These are phyloP conservation scores for Penicillium sp. DNA, from an alignment of 2,329 filamentous ascomycete species.

Conservation along the genomic window DNA sequence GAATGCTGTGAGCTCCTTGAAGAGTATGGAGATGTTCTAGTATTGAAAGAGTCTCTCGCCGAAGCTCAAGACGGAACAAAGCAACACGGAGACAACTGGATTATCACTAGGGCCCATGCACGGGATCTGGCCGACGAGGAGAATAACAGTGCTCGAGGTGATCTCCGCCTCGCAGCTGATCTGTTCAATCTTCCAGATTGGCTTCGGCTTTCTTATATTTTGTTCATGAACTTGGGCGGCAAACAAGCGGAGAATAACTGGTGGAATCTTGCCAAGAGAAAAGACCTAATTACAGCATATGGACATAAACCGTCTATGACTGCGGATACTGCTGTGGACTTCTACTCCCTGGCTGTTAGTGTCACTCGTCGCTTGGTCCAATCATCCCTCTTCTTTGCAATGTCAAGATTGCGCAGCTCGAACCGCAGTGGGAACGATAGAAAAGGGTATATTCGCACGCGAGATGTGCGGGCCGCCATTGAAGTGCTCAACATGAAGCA, in stretches of 20 bases:
- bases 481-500: slow-evolving; percentile 53
- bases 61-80: slow-evolving; percentile 60
- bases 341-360: slow-evolving; percentile 65
- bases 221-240: slow-evolving; percentile 72
- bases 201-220: slow-evolving; percentile 60
- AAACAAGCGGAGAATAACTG: slow-evolving; percentile 64
- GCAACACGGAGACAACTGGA: slow-evolving; percentile 64
- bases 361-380: slow-evolving; percentile 70
- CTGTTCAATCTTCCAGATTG: slow-evolving; percentile 61
- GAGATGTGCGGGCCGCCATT: slow-evolving; percentile 56
- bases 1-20: slow-evolving; percentile 67
- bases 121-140: slow-evolving; percentile 31
- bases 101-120: slow-evolving; percentile 51
- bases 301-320: slow-evolving; percentile 65
- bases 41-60: slow-evolving; percentile 60
- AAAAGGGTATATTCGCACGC: slow-evolving; percentile 38
- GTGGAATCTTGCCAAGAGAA: slow-evolving; percentile 54
- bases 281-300: slow-evolving; percentile 12
- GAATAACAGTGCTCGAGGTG: slow-evolving; percentile 28
- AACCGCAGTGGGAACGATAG: slow-evolving; percentile 31
- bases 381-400: slow-evolving; percentile 66
- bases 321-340: slow-evolving; percentile 71
- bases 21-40: slow-evolving; percentile 63
- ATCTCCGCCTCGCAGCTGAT: slow-evolving; percentile 49
- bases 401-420: slow-evolving; percentile 62